Conservation (phyloP, 805 yeast genomes). For the Yamadazyma phyllophila region DNA sequence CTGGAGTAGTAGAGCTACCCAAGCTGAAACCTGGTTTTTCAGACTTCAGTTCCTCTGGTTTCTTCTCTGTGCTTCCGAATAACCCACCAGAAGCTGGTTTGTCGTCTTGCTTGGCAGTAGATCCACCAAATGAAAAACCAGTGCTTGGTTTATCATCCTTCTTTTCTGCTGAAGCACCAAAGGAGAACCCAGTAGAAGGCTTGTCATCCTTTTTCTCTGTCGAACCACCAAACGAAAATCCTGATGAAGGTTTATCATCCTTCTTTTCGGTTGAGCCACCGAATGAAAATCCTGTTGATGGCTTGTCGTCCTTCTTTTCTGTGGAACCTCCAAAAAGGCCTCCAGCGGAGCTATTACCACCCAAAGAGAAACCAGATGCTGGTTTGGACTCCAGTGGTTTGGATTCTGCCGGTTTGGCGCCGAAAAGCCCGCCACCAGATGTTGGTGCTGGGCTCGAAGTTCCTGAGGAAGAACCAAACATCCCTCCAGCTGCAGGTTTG, state of each 20-base stretch:
- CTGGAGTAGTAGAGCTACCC: slow-evolving; percentile 16
- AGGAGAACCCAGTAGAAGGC: slow-evolving; percentile 8
- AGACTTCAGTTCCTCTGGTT: slow-evolving; percentile 17
- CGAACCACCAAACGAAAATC: slow-evolving; percentile 9
- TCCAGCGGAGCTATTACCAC: slow-evolving; percentile 12
- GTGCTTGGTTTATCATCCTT: slow-evolving; percentile 18
- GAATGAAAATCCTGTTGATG: too few species aligned
- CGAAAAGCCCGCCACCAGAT: slow-evolving; percentile 12
- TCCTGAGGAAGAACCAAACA: slow-evolving; percentile 10
- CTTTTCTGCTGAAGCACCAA: slow-evolving; percentile 18
- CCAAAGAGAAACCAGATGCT: slow-evolving; percentile 22
- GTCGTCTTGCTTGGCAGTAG: slow-evolving; percentile 19
- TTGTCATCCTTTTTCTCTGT: background rate
- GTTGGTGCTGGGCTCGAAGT: too few species aligned
- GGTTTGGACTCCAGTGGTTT: slow-evolving; percentile 8
- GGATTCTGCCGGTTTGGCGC: too few species aligned
- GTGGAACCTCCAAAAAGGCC: slow-evolving; percentile 11
- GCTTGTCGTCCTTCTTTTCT: slow-evolving; percentile 15
- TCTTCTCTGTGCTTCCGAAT: slow-evolving; percentile 9
- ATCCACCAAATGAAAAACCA: slow-evolving; percentile 15
- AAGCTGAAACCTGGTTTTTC: slow-evolving; percentile 12
- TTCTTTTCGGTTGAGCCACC: too few species aligned
- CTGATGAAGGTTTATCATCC: slow-evolving; percentile 19
- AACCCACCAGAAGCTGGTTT: slow-evolving; percentile 14
- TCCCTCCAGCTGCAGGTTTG: slow-evolving; percentile 12